A percentile compares a stretch with the other conserved stretches of the same genome.
These are phyloP conservation scores for Magnusiomyces tetraspermus DNA, from an alignment of 1,139 yeast species.

Conservation along the genomic window DNA sequence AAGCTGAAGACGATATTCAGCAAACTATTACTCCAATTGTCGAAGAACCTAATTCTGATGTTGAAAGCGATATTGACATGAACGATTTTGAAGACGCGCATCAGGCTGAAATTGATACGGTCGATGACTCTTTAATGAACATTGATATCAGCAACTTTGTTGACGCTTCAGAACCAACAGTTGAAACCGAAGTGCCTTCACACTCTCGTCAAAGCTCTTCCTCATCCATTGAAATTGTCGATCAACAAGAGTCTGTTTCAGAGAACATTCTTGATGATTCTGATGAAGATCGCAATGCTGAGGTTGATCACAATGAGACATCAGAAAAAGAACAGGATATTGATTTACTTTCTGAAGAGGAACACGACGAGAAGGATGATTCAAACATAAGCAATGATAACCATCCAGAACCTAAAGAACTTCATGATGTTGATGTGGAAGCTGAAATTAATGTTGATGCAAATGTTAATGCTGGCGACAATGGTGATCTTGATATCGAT, in stretches of 20 bases:
- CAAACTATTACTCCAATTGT: not conserved
- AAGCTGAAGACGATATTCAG: not conserved
- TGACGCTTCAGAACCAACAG: slow-evolving; percentile 8
- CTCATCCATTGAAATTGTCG: not conserved
- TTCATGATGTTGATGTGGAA: too few species aligned
- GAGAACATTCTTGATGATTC: not conserved
- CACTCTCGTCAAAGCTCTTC: not conserved
- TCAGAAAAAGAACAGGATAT: not conserved
- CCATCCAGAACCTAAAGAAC: too few species aligned
- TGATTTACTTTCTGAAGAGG: too few species aligned
- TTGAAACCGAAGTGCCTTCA: slow-evolving; percentile 8
- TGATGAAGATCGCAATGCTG: not conserved
- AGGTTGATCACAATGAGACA: not conserved
- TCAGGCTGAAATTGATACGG: slow-evolving; percentile 7
- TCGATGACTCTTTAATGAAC: not conserved
- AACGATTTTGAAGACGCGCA: slow-evolving; percentile 3
- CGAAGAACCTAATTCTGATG: slow-evolving; percentile 8
- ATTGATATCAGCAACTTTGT: slow-evolving; percentile 7
- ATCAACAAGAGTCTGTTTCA: not conserved
- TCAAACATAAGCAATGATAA: too few species aligned
- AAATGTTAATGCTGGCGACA: too few species aligned
- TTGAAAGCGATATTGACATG: slow-evolving; percentile 5
- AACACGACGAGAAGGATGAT: too few species aligned
- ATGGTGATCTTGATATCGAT: too few species aligned
- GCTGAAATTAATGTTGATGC: too few species aligned